Percentiles rank a stretch among this genome's conserved stretches.
These are phyloP conservation scores for Russula virescens DNA, from an alignment of 768 basidiomycete genomes.

Conservation along the genomic window DNA sequence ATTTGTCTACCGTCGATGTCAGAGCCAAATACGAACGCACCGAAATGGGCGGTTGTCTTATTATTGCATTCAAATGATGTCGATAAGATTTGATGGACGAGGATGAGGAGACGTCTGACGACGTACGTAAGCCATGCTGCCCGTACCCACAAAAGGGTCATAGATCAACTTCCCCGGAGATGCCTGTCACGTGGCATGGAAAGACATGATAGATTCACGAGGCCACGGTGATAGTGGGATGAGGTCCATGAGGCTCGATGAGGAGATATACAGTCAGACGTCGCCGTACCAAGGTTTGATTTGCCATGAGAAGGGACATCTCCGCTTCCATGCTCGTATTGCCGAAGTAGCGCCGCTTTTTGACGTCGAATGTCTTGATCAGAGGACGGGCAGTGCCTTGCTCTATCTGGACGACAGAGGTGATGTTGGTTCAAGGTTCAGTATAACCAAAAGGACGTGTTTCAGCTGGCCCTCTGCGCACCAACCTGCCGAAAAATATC, in stretches of 20 bases:
- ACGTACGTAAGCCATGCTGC: slow-evolving; percentile 82
- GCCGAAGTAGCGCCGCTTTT: slow-evolving; percentile 84
- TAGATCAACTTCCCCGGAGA: slow-evolving; percentile 87
- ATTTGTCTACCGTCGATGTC: slow-evolving; percentile 98
- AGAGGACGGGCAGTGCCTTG: slow-evolving; percentile 66
- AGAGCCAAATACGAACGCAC: slow-evolving; percentile 80
- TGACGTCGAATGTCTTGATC: slow-evolving; percentile 73
- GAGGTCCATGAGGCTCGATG: background rate
- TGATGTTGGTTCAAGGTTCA: background rate
- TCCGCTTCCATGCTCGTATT: slow-evolving; percentile 99
- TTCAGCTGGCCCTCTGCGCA: slow-evolving; percentile 36
- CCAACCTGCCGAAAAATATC: slow-evolving; percentile 84
- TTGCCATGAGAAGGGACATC: slow-evolving; percentile 93
- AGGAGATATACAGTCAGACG: background rate
- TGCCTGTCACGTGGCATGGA: slow-evolving; percentile 43
- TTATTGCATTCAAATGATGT: background rate
- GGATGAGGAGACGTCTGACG: background rate
- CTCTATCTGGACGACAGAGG: slow-evolving; percentile 37
- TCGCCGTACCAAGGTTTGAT: slow-evolving; percentile 72
- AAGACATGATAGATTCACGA: background rate
- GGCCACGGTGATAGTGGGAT: background rate
- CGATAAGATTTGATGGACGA: background rate
- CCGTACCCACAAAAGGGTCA: slow-evolving; percentile 93
- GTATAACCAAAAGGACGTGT: background rate
- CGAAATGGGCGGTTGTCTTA: slow-evolving; percentile 78